Conservation (phyloP, 2,329 filamentous ascomycete genomes). For the Dothideomycetidae sp. region DNA sequence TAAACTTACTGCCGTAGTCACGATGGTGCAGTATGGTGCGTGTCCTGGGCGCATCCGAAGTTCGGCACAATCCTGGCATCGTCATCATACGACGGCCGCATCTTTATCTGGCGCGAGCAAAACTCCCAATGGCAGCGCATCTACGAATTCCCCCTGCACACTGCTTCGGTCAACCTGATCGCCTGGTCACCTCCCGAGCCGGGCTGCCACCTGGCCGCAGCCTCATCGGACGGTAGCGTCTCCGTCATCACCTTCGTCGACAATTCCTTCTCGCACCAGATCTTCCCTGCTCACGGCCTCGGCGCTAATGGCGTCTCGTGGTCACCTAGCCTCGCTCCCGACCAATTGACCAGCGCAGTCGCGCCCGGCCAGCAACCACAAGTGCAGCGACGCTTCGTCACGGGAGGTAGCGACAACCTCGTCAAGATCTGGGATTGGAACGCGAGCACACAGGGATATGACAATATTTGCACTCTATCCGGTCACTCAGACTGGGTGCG, state of each 20-base stretch:
- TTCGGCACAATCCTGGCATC: constrained; percentile 96
- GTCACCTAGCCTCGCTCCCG: constrained; percentile 75
- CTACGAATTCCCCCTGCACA: constrained; percentile 87
- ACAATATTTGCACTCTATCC: constrained; percentile 44
- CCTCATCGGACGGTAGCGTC: constrained; percentile 85
- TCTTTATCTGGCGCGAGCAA: constrained; percentile 96
- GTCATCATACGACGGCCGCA: constrained; percentile 91
- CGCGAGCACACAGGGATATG: constrained; percentile 25
- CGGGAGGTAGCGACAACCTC: constrained; percentile 83
- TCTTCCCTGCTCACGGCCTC: constrained; percentile 82
- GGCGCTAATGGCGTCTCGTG: constrained; percentile 94
- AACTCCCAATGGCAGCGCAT: constrained; percentile 51
- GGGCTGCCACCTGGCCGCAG: constrained; percentile 86
- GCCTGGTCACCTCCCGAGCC: constrained; percentile 96
- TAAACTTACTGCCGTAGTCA: constrained; percentile 43
- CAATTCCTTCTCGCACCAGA: constrained; percentile 77
- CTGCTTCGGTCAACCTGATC: constrained; percentile 90
- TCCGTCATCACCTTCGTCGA: constrained; percentile 95
- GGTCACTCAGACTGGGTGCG: constrained; percentile 95
- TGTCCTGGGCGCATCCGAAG: constrained; percentile 96
- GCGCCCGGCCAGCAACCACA: constrained; percentile 32
- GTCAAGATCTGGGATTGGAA: constrained; percentile 89
- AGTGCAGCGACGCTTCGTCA: constrained; percentile 67
- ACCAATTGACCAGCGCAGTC: constrained; percentile 62
- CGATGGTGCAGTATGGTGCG: constrained; percentile 94